phyloP scores from a whole-genome alignment of 352 stramenopile genomes.

The Pythium guiyangense region DNA sequence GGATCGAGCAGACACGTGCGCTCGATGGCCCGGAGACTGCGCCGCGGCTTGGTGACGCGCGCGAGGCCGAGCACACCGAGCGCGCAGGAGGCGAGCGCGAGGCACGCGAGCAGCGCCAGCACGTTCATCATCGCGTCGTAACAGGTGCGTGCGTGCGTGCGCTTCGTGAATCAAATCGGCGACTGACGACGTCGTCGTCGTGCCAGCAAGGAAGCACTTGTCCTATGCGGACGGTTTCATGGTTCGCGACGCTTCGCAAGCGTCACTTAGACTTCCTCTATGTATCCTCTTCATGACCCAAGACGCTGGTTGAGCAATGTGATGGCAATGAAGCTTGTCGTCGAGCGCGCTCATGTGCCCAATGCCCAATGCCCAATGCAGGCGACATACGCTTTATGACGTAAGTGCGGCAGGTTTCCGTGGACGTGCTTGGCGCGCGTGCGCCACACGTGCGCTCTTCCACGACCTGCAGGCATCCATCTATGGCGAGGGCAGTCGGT shows the following conservation, averaged over 20 bases:
- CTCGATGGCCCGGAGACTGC: constrained; percentile 22
- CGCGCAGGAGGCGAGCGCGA: constrained; percentile 12
- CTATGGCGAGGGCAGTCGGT: too few relatives aligned
- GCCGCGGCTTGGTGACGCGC: constrained; percentile 21
- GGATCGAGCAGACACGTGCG: constrained; percentile 6
- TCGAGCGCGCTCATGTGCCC: too few relatives aligned
- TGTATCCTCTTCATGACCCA: too few relatives aligned
- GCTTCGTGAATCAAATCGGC: constrained; percentile 1
- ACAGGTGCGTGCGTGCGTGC: constrained; percentile 1
- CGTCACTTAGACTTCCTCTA: too few relatives aligned
- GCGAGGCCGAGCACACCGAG: constrained; percentile 19
- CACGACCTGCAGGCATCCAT: not conserved
- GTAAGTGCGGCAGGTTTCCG: not conserved
- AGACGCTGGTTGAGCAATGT: too few relatives aligned
- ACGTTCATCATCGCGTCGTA: constrained; percentile 8
- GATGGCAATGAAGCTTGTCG: too few relatives aligned
- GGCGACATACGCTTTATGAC: not conserved
- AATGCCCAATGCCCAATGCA: too few relatives aligned
- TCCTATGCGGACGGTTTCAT: too few relatives aligned
- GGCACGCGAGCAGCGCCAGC: constrained; percentile 10
- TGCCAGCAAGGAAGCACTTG: too few relatives aligned
- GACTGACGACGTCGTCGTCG: not conserved
- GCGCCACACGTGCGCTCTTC: not conserved
- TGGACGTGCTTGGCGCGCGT: not conserved
- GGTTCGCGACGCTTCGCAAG: not conserved